These are phyloP conservation scores for Cajanus cajan DNA, from an alignment of 306 rosid species.

Conservation along the genomic window DNA sequence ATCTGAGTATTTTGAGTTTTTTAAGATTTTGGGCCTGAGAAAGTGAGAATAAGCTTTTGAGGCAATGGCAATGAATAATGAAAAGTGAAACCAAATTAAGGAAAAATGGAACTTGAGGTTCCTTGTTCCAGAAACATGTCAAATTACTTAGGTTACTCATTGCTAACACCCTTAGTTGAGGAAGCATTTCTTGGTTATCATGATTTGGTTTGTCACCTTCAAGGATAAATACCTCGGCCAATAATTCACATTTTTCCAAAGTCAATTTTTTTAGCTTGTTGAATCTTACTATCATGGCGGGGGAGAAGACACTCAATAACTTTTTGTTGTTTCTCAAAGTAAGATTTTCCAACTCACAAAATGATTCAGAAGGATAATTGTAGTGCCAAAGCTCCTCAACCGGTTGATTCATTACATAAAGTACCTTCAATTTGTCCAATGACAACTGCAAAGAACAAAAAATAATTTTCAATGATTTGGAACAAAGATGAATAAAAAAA, in stretches of 20 bases:
- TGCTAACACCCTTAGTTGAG: background rate
- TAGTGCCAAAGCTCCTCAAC: background rate
- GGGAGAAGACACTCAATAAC: background rate
- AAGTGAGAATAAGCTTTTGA: background rate
- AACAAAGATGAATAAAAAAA: too few relatives aligned
- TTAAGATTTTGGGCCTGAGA: background rate
- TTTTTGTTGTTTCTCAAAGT: background rate
- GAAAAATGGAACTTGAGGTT: slow-evolving; percentile 12
- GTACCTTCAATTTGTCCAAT: background rate
- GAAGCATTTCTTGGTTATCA: background rate
- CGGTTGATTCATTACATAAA: background rate
- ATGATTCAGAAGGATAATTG: background rate
- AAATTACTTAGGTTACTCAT: background rate
- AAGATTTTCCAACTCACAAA: background rate
- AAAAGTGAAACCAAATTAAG: background rate
- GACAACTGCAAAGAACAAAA: background rate
- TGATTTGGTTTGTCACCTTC: background rate
- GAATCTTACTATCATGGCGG: background rate
- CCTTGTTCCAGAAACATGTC: background rate
- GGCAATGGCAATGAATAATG: background rate
- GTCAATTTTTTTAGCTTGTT: background rate
- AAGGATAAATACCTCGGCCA: background rate
- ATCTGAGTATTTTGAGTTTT: background rate
- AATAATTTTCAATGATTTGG: background rate
- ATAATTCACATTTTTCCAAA: background rate